Evolutionary conservation across 2,329 filamentous ascomycete genomes (phyloP), one percentile per base, ranked within the genome.

Genomic region (Fusarium continuum): DNA sequence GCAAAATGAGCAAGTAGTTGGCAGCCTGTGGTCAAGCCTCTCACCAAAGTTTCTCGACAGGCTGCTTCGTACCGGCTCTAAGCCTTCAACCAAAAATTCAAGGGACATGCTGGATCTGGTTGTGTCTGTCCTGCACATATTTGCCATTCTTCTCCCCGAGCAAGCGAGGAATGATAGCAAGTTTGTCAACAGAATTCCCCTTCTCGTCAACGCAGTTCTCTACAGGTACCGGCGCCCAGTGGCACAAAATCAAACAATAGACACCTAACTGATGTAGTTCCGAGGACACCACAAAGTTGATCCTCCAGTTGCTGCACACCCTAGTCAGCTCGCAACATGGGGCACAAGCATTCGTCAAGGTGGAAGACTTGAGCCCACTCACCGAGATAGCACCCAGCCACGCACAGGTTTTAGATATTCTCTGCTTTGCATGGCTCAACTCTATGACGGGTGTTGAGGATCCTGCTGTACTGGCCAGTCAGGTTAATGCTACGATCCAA

Each of bases 41-140:
- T 83, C 88, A 4, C 76, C 83, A 61, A 88, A 81, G 58, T 91
- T 91, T 66, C 73, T 91, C 4, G 86, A 88, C 72, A 82, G 88
- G 17, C 76, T 91, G 9, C 76, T 91, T 34, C 80, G 80, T 55
- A 85, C 87, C 1, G 82, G 84, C 23, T 79, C 79, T 4, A 74
- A 74, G 20, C 70, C 73, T 6, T 73, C 70, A 5, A 76, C 75
- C 36, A 74, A 79, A 19, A 80, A 88, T 59, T 78, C 82, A 11
- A 82, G 78, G 56, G 81, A 86, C 58, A 89, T 90, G 86, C 77
- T 89, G 9, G 83, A 86, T 65, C 76, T 91, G 13, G 86, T 84
- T 4, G 84, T 89, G 4, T 83, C 84, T 25, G 83, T 91, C 11
- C 71, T 90, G 6, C 84, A 89, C 69, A 86, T 83, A 0, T 91